Evolutionary conservation across 805 yeast species (phyloP).

Genomic region (Nakazawaea laoshanensis): DNA sequence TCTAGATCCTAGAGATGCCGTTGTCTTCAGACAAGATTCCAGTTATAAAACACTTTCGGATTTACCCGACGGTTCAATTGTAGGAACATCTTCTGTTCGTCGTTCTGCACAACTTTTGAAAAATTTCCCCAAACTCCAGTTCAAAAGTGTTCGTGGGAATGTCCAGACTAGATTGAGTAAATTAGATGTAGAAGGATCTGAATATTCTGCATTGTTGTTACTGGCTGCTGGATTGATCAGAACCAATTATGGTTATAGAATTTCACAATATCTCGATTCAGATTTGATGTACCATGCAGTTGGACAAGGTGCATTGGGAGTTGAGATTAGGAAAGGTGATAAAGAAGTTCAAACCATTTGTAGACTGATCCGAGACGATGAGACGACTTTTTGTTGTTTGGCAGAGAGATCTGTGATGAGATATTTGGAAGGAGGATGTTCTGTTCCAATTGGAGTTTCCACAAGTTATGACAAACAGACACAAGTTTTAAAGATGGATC

Average conservation of each 20-base stretch:
- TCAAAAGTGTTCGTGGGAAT: constrained; percentile 84
- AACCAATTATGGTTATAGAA: constrained; percentile 62
- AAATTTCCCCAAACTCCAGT: constrained; percentile 65
- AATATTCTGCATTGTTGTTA: constrained; percentile 66
- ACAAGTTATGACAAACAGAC: constrained; percentile 37
- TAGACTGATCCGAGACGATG: constrained; percentile 52
- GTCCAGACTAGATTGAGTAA: constrained; percentile 72
- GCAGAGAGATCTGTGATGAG: constrained; percentile 88
- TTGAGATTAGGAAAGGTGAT: constrained; percentile 78
- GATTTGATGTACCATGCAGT: constrained; percentile 92
- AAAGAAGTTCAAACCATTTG: constrained; percentile 48
- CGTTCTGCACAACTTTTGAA: constrained; percentile 86
- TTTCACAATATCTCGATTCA: constrained; percentile 60
- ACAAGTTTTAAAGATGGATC: constrained; percentile 44
- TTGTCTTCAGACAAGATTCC: constrained; percentile 63
- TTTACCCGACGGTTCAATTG: constrained; percentile 76
- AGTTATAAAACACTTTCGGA: constrained; percentile 59
- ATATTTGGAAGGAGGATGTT: constrained; percentile 93
- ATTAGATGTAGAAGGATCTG: constrained; percentile 62
- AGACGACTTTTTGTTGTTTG: constrained; percentile 65
- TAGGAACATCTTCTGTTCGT: constrained; percentile 92
- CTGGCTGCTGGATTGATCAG: constrained; percentile 91
- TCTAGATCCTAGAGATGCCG: constrained; percentile 84
- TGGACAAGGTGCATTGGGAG: constrained; percentile 97
- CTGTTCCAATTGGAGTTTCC: constrained; percentile 92